Conservation (phyloP, 345 rosid species). For the Pistacia vera region DNA sequence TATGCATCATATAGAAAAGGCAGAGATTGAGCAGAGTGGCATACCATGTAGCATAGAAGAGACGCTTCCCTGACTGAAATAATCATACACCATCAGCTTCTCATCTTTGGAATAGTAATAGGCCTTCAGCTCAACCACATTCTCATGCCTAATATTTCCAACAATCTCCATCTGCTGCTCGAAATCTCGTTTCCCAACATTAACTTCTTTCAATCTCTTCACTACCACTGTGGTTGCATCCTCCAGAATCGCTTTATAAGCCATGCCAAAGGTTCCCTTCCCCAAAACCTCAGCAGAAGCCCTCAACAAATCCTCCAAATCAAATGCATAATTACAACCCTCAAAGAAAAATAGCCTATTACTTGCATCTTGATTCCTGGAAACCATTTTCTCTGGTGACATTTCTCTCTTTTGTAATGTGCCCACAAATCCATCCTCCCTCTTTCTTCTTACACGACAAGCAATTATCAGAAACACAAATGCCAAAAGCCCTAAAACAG, state of each 20-base stretch:
- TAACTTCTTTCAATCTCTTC: slow-evolving; percentile 84
- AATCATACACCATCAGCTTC: slow-evolving; percentile 83
- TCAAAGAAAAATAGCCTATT: slow-evolving; percentile 87
- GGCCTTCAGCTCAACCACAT: slow-evolving; percentile 83
- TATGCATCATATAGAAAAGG: slow-evolving; percentile 10
- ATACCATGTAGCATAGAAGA: slow-evolving; percentile 78
- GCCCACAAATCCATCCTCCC: slow-evolving; percentile 41
- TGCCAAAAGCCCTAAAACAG: slow-evolving; percentile 45
- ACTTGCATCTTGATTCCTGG: slow-evolving; percentile 77
- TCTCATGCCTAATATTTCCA: slow-evolving; percentile 73
- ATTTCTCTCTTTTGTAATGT: slow-evolving; percentile 67
- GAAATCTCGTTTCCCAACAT: slow-evolving; percentile 78
- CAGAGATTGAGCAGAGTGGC: slow-evolving; percentile 13
- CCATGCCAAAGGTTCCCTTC: slow-evolving; percentile 89
- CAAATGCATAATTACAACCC: slow-evolving; percentile 87
- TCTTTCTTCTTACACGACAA: slow-evolving; percentile 56
- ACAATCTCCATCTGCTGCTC: slow-evolving; percentile 93
- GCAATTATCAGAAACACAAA: slow-evolving; percentile 51
- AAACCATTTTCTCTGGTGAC: slow-evolving; percentile 83
- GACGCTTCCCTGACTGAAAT: slow-evolving; percentile 65
- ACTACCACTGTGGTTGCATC: slow-evolving; percentile 83
- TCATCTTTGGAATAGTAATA: slow-evolving; percentile 91
- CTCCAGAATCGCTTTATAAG: slow-evolving; percentile 82
- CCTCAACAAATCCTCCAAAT: slow-evolving; percentile 94
- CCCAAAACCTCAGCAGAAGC: slow-evolving; percentile 99